Evolutionary conservation across 495 filamentous ascomycete species (phyloP), one percentile per base, ranked within the genome.

Genomic region (Aspergillus bridgeri): DNA sequence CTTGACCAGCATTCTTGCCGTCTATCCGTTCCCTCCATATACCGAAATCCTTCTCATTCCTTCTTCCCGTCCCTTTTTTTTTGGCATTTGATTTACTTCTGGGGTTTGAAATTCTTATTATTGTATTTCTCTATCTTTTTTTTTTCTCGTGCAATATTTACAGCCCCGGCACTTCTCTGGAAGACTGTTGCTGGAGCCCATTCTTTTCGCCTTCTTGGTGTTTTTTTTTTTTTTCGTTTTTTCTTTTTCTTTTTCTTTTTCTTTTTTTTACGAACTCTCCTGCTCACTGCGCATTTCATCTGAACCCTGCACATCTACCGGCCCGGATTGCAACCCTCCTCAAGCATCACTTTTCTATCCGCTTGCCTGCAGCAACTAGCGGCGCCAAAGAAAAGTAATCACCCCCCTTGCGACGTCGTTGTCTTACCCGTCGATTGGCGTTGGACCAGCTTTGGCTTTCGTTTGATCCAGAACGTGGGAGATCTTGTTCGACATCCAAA

Each of bases 261-360:
- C 17, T 25, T 21, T 20, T 23, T 23, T 47, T 44, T 27, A 4
- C n/a, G 7, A 8, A 15, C 6, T 20, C 3, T 5, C 22, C 45
- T 18, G 5, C 19, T 5, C 1, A 20, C 7, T 3, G 1, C 45
- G 6, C 45, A 15, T 38, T 38, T 38, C 45, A 47, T 47, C 45
- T 23, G 21, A 24, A 45, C 22, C 20, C 24, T 24, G 48, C 25
- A 51, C 25, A 2, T 17, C 58, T 23, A 46, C 51, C 60, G 64
- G 71, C n/a, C 65, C 60, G 52, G 62, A 69, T 74, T 65, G 54
- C 65, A 70, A 74, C 68, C 66, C 56, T 60, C 58, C 59, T 68
- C 63, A 57, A 68, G 56, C 50, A 57, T 54, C 54, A 42, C 46
- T 51, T 17, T 42, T 42, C 18, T 56, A 55, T 58, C 50, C 54